Percentiles rank a stretch among this genome's conserved stretches.
Evolutionary conservation across 768 basidiomycete genomes (phyloP).

Genomic region (Amyloporia xantha): DNA sequence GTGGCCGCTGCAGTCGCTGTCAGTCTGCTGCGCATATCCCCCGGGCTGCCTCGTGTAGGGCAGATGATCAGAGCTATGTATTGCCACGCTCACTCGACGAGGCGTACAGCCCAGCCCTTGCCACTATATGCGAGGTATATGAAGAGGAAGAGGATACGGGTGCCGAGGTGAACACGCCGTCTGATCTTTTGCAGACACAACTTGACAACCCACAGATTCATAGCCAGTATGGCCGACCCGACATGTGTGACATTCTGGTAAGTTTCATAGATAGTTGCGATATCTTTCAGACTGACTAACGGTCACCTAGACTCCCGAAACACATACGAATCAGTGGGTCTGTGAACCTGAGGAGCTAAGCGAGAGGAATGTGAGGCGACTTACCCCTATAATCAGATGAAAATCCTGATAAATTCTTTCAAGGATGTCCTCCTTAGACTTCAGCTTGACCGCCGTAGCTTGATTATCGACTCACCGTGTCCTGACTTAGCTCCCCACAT

Average conservation of each 20-base stretch:
- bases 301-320: no score
- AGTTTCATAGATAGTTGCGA: not conserved
- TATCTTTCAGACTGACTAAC: not conserved
- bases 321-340: not conserved
- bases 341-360: not conserved
- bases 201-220: not conserved
- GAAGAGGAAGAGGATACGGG: not conserved
- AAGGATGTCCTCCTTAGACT: constrained; percentile 16
- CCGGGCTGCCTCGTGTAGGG: not conserved
- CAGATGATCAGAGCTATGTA: not conserved
- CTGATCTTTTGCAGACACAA: not conserved
- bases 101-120: not conserved
- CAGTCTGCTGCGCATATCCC: not conserved
- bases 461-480: constrained; percentile 38
- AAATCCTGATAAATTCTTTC: not conserved
- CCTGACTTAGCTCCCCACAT: constrained; percentile 42
- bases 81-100: not conserved
- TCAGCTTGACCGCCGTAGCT: constrained; percentile 22
- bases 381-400: not conserved
- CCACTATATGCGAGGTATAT: constrained; percentile 1
- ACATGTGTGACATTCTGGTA: constrained; percentile 4
- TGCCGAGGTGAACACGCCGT: not conserved
- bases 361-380: not conserved
- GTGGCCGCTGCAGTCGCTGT: not conserved
- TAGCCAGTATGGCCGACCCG: constrained; percentile 5